Percentiles rank a stretch among this genome's conserved stretches.
Conservation (phyloP, 192 early-diverging fungal genomes). For the Phycomyces blakesleeanus region DNA sequence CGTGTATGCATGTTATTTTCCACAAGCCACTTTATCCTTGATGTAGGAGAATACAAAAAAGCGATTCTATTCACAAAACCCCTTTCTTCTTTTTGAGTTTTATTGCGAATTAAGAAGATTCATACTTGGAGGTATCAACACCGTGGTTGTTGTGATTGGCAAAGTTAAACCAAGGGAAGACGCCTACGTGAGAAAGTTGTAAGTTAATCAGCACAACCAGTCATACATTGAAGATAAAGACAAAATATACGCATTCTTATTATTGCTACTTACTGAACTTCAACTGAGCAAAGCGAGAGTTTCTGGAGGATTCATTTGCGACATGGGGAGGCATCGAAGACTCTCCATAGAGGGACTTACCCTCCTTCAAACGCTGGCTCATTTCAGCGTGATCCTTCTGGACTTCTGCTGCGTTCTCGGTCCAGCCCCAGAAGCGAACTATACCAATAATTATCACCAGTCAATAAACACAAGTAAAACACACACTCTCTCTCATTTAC, state of each 20-base stretch:
- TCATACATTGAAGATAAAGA: too few species aligned
- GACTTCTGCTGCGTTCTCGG: constrained; percentile 82
- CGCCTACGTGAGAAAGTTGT: constrained; percentile 37
- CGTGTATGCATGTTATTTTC: too few species aligned
- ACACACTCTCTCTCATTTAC: background rate
- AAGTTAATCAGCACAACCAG: constrained; percentile 1
- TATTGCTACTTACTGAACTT: constrained; percentile 64
- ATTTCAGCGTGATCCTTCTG: constrained; percentile 64
- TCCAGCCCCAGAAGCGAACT: constrained; percentile 92
- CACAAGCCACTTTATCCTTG: too few species aligned
- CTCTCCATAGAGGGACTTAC: constrained; percentile 65
- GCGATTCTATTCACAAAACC: too few species aligned
- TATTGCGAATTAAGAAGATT: constrained; percentile 26
- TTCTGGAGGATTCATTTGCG: constrained; percentile 57
- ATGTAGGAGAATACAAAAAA: too few species aligned
- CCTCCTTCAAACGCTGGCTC: constrained; percentile 53
- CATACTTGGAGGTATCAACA: constrained; percentile 48
- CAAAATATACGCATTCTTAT: too few species aligned
- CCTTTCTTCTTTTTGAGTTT: background rate
- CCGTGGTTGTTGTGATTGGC: constrained; percentile 73
- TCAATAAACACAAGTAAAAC: too few species aligned
- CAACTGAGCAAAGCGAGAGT: constrained; percentile 64
- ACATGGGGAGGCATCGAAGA: constrained; percentile 50
- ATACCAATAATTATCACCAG: too few species aligned
- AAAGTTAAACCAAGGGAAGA: constrained; percentile 75